Evolutionary conservation across 345 rosid species (phyloP).

Genomic region (Theobroma cacao): DNA sequence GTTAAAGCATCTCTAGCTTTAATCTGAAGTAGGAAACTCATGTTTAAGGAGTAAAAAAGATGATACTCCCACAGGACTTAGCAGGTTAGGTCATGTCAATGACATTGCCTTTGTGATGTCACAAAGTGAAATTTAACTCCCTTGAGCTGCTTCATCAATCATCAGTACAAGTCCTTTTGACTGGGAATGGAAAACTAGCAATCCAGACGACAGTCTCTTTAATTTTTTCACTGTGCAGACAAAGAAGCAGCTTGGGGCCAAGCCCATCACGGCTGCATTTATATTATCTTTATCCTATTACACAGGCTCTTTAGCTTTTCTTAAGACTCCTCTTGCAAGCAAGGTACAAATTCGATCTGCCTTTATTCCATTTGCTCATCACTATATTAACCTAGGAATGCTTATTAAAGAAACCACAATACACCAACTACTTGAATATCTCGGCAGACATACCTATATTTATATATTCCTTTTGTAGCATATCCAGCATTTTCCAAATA

Average conservation of each 20-base stretch:
- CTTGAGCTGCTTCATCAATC: neutral
- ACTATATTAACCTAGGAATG: slow-evolving; percentile 20
- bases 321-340: slow-evolving; percentile 15
- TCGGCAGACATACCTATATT: too few species aligned
- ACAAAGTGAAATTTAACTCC: neutral
- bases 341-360: slow-evolving; percentile 15
- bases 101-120: neutral
- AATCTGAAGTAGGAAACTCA: neutral
- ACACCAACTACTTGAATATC: neutral
- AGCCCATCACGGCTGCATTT: neutral
- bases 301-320: slow-evolving; percentile 14
- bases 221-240: neutral
- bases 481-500: neutral
- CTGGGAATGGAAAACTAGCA: too few species aligned
- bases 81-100: neutral
- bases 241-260: slow-evolving; percentile 2
- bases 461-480: neutral
- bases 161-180: too few species aligned
- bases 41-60: neutral
- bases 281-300: neutral
- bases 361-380: slow-evolving; percentile 12
- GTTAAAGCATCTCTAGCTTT: too few species aligned
- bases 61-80: neutral
- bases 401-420: slow-evolving; percentile 1
- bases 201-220: too few species aligned